Conservation (phyloP, 371 early-diverging fungal genomes). For the Sporodiniella umbellata region DNA sequence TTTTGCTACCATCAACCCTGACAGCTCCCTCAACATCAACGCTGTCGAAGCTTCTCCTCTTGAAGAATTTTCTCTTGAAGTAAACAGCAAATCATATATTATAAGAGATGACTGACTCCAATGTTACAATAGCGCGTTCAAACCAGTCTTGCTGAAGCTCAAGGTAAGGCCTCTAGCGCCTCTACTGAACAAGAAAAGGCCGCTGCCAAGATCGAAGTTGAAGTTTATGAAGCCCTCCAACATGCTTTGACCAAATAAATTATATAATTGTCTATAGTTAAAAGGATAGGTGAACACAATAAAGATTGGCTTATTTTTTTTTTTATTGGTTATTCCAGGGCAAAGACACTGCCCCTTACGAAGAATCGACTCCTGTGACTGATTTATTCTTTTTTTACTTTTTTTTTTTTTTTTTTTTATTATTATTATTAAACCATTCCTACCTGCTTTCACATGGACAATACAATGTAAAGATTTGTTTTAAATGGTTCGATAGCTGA, state of each 20-base stretch:
- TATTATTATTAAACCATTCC: not conserved
- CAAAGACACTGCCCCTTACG: too few relatives aligned
- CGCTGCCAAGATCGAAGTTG: constrained; percentile 84
- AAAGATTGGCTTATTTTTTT: not conserved
- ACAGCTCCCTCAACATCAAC: constrained; percentile 95
- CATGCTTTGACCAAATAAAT: constrained; percentile 53
- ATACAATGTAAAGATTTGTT: not conserved
- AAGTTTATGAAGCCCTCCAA: constrained; percentile 87
- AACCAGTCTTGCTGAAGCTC: constrained; percentile 82
- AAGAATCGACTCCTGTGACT: not conserved
- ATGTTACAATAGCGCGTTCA: constrained; percentile 78
- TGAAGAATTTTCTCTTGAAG: constrained; percentile 82
- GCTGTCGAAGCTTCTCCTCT: constrained; percentile 94
- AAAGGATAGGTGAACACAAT: not conserved
- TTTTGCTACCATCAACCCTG: constrained; percentile 95
- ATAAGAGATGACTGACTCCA: too few relatives aligned
- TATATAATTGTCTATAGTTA: not conserved
- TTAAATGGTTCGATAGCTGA: not conserved
- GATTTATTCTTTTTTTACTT: not conserved
- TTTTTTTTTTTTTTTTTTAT: not conserved
- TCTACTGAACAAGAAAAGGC: constrained; percentile 79
- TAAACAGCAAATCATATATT: constrained; percentile 16
- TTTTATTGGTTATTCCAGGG: not conserved
- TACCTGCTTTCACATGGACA: too few relatives aligned
- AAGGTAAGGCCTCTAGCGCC: constrained; percentile 58